Evolutionary conservation across 805 yeast species (phyloP).

Genomic region (Naumovozyma castellii): DNA sequence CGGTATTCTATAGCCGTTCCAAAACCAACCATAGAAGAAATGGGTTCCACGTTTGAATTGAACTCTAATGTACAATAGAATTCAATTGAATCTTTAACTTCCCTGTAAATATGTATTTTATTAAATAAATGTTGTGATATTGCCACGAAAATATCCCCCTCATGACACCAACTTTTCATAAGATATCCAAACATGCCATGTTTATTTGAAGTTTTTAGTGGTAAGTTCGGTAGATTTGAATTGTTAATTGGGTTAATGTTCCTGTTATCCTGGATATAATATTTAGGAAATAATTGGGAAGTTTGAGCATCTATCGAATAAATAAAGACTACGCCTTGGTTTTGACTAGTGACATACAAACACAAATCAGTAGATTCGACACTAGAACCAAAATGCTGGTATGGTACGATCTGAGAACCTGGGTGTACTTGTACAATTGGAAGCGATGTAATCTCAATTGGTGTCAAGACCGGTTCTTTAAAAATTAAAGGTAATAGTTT

Average conservation of each 20-base stretch:
- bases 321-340: slow-evolving; percentile 14
- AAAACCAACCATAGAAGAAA: slow-evolving; percentile 28
- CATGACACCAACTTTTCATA: slow-evolving; percentile 8
- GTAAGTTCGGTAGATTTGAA: slow-evolving; percentile 5
- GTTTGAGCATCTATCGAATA: slow-evolving; percentile 3
- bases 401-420: slow-evolving; percentile 1
- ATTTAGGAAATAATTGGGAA: slow-evolving; percentile 8
- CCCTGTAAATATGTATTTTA: slow-evolving; percentile 15
- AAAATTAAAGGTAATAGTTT: slow-evolving; percentile 13
- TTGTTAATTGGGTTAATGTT: slow-evolving; percentile 6
- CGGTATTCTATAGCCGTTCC: slow-evolving; percentile 21
- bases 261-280: slow-evolving; percentile 8
- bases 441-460: neutral
- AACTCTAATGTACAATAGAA: slow-evolving; percentile 6
- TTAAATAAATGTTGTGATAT: slow-evolving; percentile 19
- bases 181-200: slow-evolving; percentile 21
- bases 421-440: neutral
- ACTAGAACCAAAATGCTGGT: slow-evolving; percentile 18
- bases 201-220: slow-evolving; percentile 7
- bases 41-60: slow-evolving; percentile 7
- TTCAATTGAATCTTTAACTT: slow-evolving; percentile 6
- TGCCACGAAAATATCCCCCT: slow-evolving; percentile 10
- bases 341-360: slow-evolving; percentile 17
- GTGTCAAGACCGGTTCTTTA: neutral
- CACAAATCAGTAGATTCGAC: slow-evolving; percentile 4